These are phyloP conservation scores for Peniophora sp. DNA, from an alignment of 1,284 basidiomycete species.

Conservation along the genomic window DNA sequence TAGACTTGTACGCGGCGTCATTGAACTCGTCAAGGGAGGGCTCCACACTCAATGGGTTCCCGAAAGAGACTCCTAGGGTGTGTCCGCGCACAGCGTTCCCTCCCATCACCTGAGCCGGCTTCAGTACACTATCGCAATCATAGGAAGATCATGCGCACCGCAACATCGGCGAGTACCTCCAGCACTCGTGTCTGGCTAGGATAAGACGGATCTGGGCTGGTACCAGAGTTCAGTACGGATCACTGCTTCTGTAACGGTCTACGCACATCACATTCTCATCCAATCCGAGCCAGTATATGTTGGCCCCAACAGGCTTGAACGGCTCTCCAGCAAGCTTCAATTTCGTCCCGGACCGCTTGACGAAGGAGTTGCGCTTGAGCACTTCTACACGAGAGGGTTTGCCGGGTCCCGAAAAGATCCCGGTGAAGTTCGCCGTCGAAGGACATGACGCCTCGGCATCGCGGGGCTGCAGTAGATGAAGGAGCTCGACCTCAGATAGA, in stretches of 20 bases:
- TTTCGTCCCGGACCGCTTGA: neutral
- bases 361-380: neutral
- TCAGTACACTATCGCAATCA: too few species aligned
- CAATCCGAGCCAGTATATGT: constrained; percentile 25
- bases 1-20: constrained; percentile 20
- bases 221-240: neutral
- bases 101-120: constrained; percentile 19
- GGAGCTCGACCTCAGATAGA: neutral
- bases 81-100: constrained; percentile 23
- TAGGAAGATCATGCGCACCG: too few species aligned
- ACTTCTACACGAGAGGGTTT: neutral
- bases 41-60: constrained; percentile 22
- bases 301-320: constrained; percentile 8
- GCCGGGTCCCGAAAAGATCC: neutral
- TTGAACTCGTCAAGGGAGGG: constrained; percentile 23
- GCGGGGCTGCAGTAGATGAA: neutral
- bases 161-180: constrained; percentile 12
- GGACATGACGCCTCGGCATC: neutral
- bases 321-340: neutral
- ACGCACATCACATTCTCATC: constrained; percentile 15
- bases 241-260: neutral
- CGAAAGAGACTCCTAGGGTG: constrained; percentile 27
- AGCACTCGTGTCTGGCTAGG: constrained; percentile 20
- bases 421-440: neutral
- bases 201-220: constrained; percentile 18